A percentile compares a stretch with the other conserved stretches of the same genome.
Conservation (phyloP, 768 basidiomycete genomes). For the Hortiboletus campestris region DNA sequence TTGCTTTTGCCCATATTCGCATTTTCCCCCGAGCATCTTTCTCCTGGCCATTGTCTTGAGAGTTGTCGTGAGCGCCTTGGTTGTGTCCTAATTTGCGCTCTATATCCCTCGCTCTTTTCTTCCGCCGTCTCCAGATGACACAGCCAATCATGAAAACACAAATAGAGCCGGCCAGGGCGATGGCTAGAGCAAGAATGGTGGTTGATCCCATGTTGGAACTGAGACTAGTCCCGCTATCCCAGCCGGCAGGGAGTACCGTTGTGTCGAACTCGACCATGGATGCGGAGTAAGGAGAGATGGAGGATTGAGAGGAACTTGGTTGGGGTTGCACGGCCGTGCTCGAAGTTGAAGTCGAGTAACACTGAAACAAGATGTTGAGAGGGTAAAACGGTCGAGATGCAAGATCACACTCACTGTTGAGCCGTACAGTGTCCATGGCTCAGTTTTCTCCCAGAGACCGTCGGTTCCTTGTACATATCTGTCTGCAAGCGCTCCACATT, state of each 20-base stretch:
- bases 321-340: background rate
- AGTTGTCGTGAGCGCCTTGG: slow-evolving; percentile 17
- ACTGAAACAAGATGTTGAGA: slow-evolving; percentile 16
- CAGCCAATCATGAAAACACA: slow-evolving; percentile 59
- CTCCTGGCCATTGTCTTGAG: slow-evolving; percentile 37
- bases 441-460: slow-evolving; percentile 56
- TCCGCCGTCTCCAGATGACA: slow-evolving; percentile 55
- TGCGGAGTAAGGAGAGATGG: slow-evolving; percentile 16
- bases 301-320: slow-evolving; percentile 5
- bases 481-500: slow-evolving; percentile 42
- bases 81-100: slow-evolving; percentile 45
- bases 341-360: slow-evolving; percentile 5
- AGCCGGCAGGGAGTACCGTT: slow-evolving; percentile 51
- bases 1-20: slow-evolving; percentile 63
- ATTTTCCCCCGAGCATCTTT: slow-evolving; percentile 50
- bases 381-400: background rate
- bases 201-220: slow-evolving; percentile 37
- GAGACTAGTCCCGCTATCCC: slow-evolving; percentile 34
- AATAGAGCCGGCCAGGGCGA: slow-evolving; percentile 61
- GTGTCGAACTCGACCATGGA: slow-evolving; percentile 21
- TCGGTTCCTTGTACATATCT: slow-evolving; percentile 52
- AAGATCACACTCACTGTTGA: slow-evolving; percentile 50
- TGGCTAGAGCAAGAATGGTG: slow-evolving; percentile 55
- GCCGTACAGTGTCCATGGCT: slow-evolving; percentile 64
- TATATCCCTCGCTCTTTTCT: slow-evolving; percentile 43